Base-by-base conservation (phyloP, 208 protist species). In the Trypanosomatidae sp. region DNA sequence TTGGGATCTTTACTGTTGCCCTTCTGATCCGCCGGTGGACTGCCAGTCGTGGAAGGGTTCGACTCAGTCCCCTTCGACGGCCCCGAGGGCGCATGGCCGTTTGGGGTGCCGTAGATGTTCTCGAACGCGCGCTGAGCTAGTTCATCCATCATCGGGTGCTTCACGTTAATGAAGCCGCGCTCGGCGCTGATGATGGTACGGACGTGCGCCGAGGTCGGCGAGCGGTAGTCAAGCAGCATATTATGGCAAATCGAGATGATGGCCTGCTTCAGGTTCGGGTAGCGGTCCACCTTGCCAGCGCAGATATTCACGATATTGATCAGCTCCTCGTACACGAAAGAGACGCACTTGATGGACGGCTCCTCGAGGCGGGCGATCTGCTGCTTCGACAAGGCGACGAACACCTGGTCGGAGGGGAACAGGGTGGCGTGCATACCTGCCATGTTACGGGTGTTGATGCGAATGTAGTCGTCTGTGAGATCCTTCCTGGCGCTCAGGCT, bases 331-430 rank as follows among this genome's bases (percentile, higher is more conserved):
- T 95, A 98, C 19, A 99, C 95, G 52, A 98, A 93, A 19, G 97
- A 95, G 9, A 98, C 94, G 82, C 98, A 99, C 81, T 98, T 96
- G 50, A 98, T 69, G 9, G 89, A 94, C 15, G 98, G 98, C 46
- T 98, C 95, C 74, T 99, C 94, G 2, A 99, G 87, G 28, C 93
- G 86, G 13, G 70, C 41, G 30, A 99, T 98, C 76, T 99, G 98
- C 79, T 95, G 85, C 76, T 96, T 97, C 22, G 97, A 95, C 12
- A 99, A 90, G 30, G 97, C 86, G 47, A 99, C 95, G 74, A 99
- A 99, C 4, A 97, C 91, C 62, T 95, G 91, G 74, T 99, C 98
- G 22, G 98, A 99, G 6, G 99, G 96, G 78, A 99, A 99, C 17
- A 99, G 85, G 2, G 95, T 94, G 46, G 95, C 84, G 69, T 98